Evolutionary conservation across 2,329 filamentous ascomycete species (phyloP).

Genomic region (Arthrinium puccinioides): DNA sequence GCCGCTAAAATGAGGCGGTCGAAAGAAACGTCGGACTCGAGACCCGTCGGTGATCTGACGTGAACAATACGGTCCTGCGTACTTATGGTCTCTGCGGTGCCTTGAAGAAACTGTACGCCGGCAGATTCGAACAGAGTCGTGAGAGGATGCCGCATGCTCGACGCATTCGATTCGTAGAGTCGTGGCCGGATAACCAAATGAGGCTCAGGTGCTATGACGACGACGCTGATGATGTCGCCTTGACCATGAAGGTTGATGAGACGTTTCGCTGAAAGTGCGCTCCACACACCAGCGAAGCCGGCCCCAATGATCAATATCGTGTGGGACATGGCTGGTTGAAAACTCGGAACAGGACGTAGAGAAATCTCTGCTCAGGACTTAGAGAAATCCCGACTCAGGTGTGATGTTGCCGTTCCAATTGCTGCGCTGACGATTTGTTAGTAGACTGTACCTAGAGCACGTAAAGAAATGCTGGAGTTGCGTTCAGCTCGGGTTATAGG

Average conservation of each 20-base stretch:
- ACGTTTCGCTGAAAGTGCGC: constrained; percentile 25
- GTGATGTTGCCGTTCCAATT: neutral
- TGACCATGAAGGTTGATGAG: constrained; percentile 17
- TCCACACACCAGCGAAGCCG: constrained; percentile 29
- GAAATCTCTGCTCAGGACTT: too few species aligned
- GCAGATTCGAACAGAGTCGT: constrained; percentile 17
- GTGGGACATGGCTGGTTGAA: too few species aligned
- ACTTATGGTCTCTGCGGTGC: constrained; percentile 15
- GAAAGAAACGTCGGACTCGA: constrained; percentile 15
- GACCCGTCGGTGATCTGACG: constrained; percentile 4
- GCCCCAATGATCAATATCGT: constrained; percentile 17
- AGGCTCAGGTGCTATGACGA: constrained; percentile 24
- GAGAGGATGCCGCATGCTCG: constrained; percentile 15
- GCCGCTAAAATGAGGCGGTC: constrained; percentile 28
- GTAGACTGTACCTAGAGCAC: neutral
- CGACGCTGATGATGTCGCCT: constrained; percentile 16
- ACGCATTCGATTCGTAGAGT: constrained; percentile 25
- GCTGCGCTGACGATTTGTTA: neutral
- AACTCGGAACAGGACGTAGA: too few species aligned
- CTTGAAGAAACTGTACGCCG: constrained; percentile 18
- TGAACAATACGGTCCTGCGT: constrained; percentile 10
- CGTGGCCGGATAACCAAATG: constrained; percentile 24
- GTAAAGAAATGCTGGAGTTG: too few species aligned
- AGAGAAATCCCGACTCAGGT: too few species aligned
- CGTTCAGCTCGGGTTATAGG: too few species aligned